Base-by-base conservation (phyloP, 495 filamentous ascomycete species). In the Paragyromitra xinjiangensis region DNA sequence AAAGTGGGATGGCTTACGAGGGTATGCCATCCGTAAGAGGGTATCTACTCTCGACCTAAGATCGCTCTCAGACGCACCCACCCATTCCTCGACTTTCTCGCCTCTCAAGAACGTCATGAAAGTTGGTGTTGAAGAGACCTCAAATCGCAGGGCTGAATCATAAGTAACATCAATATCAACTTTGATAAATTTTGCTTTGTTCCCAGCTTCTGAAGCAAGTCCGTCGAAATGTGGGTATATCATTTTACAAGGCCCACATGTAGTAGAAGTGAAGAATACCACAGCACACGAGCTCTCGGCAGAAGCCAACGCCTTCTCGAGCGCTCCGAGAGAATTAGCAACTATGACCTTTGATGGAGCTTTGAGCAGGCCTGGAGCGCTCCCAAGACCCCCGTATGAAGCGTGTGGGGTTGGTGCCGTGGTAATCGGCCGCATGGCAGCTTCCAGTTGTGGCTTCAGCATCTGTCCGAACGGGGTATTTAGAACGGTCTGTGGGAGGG, bases 401-500 rank as follows among this genome's bases (percentile, higher is more conserved):
- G 74, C 69, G 14, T 51, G 74, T 1, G 77, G 73, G 8, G 77
- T 78, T 19, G 80, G 80, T 1, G 80, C 75, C 6, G 77, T 80
- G 34, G 81, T 82, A 50, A 82, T 72, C 1, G 81, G 81, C 53
- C 80, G 66, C 78, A 98, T 89, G 74, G 93, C 90, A 63, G 84
- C 84, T 72, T 93, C 92, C 14, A 99, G 88, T 80, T 93, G 90
- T 19, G 94, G 93, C 83, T 89, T 89, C 67, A 99, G 84, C 91
- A 97, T 96, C 82, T 92, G 91, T 0, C 95, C 95, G 75, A 98
- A 93, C 0, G 95, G 94, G 0, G 95, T 97, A 58, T 93, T 89
- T 29, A 99, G 87, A 24, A 98, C 94, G 0, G 90, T 91, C 80
- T 92, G 89, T 22, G 95, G 95, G 73, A 99, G 88, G 69, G 91